phyloP scores from a whole-genome alignment of 2,329 filamentous ascomycete genomes.

The Fusarium veterinarium region DNA sequence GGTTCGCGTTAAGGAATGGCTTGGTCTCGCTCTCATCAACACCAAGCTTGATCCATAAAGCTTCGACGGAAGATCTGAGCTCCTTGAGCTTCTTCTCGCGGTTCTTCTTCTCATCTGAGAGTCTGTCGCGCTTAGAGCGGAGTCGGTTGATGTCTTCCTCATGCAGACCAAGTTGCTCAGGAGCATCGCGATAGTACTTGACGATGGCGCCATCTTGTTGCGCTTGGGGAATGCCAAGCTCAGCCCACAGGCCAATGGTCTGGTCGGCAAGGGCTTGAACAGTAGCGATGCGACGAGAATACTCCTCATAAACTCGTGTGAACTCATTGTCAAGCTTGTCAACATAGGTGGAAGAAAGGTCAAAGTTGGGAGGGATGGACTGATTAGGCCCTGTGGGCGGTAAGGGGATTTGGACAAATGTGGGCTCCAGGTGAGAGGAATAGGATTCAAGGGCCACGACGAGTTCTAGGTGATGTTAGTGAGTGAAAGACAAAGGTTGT shows the following conservation, averaged over 20 bases:
- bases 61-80: constrained; percentile 81
- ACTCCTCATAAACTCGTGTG: constrained; percentile 95
- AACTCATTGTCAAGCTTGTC: constrained; percentile 90
- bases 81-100: constrained; percentile 83
- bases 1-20: constrained; percentile 85
- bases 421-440: constrained; percentile 91
- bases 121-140: constrained; percentile 79
- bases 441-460: constrained; percentile 95
- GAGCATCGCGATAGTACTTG: constrained; percentile 87
- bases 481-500: neutral
- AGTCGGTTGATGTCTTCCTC: constrained; percentile 84
- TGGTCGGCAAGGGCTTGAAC: constrained; percentile 83
- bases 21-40: constrained; percentile 86
- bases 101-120: constrained; percentile 87
- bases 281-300: constrained; percentile 81
- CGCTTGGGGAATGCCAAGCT: constrained; percentile 91
- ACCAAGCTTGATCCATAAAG: constrained; percentile 87
- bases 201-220: constrained; percentile 91
- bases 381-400: constrained; percentile 84
- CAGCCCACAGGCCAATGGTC: constrained; percentile 94
- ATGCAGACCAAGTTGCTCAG: constrained; percentile 93
- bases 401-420: constrained; percentile 86
- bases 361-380: constrained; percentile 83
- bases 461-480: constrained; percentile 71
- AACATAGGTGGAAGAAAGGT: constrained; percentile 91